Evolutionary conservation across 2,329 filamentous ascomycete genomes (phyloP).

Genomic region (Colletotrichum camelliae): DNA sequence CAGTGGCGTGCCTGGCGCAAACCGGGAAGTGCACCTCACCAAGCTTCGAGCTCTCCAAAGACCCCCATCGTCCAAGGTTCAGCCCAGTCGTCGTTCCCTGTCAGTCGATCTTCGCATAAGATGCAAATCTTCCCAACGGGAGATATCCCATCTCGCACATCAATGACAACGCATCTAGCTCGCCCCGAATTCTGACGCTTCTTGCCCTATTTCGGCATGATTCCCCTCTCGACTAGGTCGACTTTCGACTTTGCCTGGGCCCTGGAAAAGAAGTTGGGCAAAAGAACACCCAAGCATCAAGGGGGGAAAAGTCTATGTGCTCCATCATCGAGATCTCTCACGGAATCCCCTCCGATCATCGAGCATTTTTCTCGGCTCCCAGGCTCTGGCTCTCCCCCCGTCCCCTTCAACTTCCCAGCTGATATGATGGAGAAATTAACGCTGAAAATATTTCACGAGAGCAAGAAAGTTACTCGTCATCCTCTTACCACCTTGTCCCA

Average conservation of each 20-base stretch:
- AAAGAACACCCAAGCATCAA: not conserved
- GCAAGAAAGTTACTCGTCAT: not conserved
- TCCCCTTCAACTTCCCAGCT: not conserved
- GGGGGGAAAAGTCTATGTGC: not conserved
- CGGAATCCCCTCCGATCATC: slow-evolving; percentile 4
- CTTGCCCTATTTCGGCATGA: slow-evolving; percentile 6
- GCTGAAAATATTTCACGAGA: not conserved
- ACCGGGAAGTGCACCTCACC: not conserved
- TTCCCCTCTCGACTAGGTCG: not conserved
- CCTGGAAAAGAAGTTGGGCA: not conserved
- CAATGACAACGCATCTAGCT: slow-evolving; percentile 22
- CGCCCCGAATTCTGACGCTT: slow-evolving; percentile 1
- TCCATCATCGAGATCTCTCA: slow-evolving; percentile 16
- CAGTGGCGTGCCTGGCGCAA: not conserved
- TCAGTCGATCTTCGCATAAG: slow-evolving; percentile 22
- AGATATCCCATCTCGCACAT: slow-evolving; percentile 23
- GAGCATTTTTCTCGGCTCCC: not conserved
- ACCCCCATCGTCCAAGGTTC: slow-evolving; percentile 9
- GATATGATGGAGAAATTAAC: slow-evolving; percentile 6
- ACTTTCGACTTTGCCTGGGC: not conserved
- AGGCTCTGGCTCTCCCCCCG: not conserved
- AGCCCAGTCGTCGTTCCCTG: slow-evolving; percentile 16
- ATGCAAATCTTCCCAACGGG: slow-evolving; percentile 22
- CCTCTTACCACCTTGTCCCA: not conserved
- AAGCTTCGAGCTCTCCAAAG: not conserved